These are phyloP conservation scores for Xanthoceras sorbifolium DNA, from an alignment of 345 rosid species.

Conservation along the genomic window DNA sequence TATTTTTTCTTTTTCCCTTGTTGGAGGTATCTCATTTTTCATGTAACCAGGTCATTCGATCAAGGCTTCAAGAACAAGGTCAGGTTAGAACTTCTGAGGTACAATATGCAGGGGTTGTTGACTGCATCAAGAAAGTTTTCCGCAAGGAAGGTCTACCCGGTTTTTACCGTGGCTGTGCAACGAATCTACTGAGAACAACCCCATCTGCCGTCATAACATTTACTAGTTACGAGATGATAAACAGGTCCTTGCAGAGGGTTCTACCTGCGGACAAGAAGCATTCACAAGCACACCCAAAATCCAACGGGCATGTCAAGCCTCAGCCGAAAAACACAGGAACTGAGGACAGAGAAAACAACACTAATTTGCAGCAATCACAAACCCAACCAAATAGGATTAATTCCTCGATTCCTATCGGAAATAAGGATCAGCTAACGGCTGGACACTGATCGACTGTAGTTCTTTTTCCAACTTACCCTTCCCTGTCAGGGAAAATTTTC, in stretches of 20 bases:
- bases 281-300: slow-evolving; percentile 29
- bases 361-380: slow-evolving; percentile 28
- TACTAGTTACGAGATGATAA: slow-evolving; percentile 83
- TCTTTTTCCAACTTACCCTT: neutral
- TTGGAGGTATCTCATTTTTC: slow-evolving; percentile 9
- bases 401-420: slow-evolving; percentile 41
- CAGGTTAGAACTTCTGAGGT: slow-evolving; percentile 47
- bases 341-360: slow-evolving; percentile 19
- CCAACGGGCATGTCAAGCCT: slow-evolving; percentile 26
- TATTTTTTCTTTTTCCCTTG: neutral
- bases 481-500: slow-evolving; percentile 17
- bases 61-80: slow-evolving; percentile 98
- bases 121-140: slow-evolving; percentile 78
- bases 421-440: slow-evolving; percentile 35
- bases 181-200: slow-evolving; percentile 75
- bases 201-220: slow-evolving; percentile 88
- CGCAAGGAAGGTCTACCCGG: slow-evolving; percentile 69
- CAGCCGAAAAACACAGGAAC: slow-evolving; percentile 24
- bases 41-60: slow-evolving; percentile 66
- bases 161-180: slow-evolving; percentile 84
- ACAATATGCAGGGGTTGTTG: slow-evolving; percentile 64
- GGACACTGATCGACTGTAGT: slow-evolving; percentile 11
- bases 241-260: slow-evolving; percentile 44
- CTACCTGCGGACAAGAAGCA: slow-evolving; percentile 45
- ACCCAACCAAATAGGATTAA: slow-evolving; percentile 37